Evolutionary conservation across 371 early-diverging fungal genomes (phyloP).

Genomic region (Chytridium lagenaria): DNA sequence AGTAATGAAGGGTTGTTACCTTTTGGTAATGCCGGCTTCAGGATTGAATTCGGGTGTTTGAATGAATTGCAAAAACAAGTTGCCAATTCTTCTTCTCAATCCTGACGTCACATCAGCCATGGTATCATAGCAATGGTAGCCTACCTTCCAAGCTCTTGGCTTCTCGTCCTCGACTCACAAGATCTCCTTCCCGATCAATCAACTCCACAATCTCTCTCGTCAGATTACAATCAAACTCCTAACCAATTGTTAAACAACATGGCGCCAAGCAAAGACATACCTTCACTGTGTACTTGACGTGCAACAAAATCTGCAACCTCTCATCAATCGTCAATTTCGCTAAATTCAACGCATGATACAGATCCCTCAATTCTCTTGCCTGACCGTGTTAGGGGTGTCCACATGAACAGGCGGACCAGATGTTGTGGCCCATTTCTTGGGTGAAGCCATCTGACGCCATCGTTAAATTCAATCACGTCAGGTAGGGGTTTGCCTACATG

Average conservation of each 20-base stretch:
- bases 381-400: slow-evolving; percentile 61
- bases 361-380: slow-evolving; percentile 57
- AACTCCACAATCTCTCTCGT: slow-evolving; percentile 60
- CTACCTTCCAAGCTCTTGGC: slow-evolving; percentile 55
- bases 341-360: slow-evolving; percentile 56
- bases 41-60: slow-evolving; percentile 65
- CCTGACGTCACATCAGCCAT: slow-evolving; percentile 32
- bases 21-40: slow-evolving; percentile 53
- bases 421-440: slow-evolving; percentile 51
- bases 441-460: slow-evolving; percentile 51
- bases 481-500: slow-evolving; percentile 38
- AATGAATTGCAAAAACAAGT: slow-evolving; percentile 61
- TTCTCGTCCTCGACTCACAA: slow-evolving; percentile 56
- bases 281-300: slow-evolving; percentile 64
- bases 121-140: background rate
- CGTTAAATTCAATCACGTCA: background rate
- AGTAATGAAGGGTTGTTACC: too few species aligned
- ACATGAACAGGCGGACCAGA: slow-evolving; percentile 38
- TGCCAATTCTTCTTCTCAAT: slow-evolving; percentile 53
- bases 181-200: slow-evolving; percentile 64
- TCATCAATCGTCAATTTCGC: slow-evolving; percentile 53
- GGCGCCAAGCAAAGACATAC: slow-evolving; percentile 23
- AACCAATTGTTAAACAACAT: background rate
- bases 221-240: slow-evolving; percentile 62
- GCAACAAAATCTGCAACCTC: slow-evolving; percentile 57